These are phyloP conservation scores for Zygnema circumcarinatum DNA, from an alignment of 139 green algal species.

Conservation along the genomic window DNA sequence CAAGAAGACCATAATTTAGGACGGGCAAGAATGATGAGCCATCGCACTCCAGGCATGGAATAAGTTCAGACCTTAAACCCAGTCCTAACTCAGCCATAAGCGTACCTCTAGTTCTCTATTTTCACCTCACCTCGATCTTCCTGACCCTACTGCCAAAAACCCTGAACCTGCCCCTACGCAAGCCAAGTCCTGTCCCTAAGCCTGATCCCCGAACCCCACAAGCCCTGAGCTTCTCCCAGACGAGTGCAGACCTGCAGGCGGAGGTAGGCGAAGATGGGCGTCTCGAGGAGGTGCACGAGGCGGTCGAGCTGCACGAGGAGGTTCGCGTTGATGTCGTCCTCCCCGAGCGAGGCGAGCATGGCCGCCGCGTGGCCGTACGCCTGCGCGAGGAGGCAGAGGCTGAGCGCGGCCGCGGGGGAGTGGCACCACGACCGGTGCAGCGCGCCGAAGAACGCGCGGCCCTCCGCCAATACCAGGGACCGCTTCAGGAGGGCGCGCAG, in stretches of 20 bases:
- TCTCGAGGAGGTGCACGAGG: constrained; percentile 90
- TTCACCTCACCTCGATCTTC: too few species aligned
- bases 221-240: too few species aligned
- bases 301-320: constrained; percentile 79
- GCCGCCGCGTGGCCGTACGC: constrained; percentile 54
- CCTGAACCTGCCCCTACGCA: too few species aligned
- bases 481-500: constrained; percentile 49
- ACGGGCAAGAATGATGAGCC: too few species aligned
- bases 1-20: too few species aligned
- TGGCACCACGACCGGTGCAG: constrained; percentile 87
- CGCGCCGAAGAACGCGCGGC: constrained; percentile 69
- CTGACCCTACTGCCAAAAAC: too few species aligned
- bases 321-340: constrained; percentile 49
- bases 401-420: constrained; percentile 78
- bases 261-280: constrained; percentile 88
- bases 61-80: too few species aligned
- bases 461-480: neutral
- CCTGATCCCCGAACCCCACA: too few species aligned
- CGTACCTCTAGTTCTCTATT: too few species aligned
- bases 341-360: constrained; percentile 38
- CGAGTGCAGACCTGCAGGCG: constrained; percentile 80
- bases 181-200: too few species aligned
- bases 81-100: too few species aligned
- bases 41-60: too few species aligned
- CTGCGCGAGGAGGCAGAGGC: constrained; percentile 84